A percentile compares a stretch with the other conserved stretches of the same genome.
Evolutionary conservation across 176 grass and related monocot species (phyloP).

Genomic region (Poa pratensis): DNA sequence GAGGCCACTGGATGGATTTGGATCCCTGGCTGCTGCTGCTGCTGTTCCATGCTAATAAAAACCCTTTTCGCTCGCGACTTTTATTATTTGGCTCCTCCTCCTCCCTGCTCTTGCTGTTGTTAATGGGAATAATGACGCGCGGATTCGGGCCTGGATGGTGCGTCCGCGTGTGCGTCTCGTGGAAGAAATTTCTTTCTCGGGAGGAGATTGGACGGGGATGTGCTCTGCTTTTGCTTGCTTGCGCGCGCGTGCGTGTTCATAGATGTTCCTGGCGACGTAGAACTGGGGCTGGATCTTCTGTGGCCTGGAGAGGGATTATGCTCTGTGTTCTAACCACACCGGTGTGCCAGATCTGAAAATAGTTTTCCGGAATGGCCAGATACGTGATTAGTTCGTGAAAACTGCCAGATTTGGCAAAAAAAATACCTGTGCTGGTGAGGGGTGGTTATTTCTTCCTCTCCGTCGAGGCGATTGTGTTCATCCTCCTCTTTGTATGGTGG

Average conservation of each 20-base stretch:
- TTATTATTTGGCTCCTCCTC: constrained; percentile 47
- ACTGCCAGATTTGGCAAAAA: too few relatives aligned
- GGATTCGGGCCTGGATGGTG: constrained; percentile 1
- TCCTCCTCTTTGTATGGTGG: background rate
- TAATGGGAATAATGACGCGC: constrained; percentile 4
- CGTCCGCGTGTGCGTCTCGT: background rate
- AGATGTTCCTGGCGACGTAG: constrained; percentile 33
- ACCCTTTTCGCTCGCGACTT: constrained; percentile 43
- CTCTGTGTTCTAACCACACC: too few relatives aligned
- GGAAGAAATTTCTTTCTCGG: constrained; percentile 6
- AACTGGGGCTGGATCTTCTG: constrained; percentile 39
- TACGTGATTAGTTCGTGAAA: too few relatives aligned
- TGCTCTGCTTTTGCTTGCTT: background rate
- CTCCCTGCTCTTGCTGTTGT: background rate
- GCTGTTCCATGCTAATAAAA: constrained; percentile 73
- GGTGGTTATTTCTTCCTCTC: background rate
- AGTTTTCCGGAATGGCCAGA: too few relatives aligned
- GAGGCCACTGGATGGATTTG: constrained; percentile 52
- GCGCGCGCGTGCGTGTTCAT: constrained; percentile 41
- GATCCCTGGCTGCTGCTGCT: constrained; percentile 36
- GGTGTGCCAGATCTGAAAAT: background rate
- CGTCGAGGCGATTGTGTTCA: background rate
- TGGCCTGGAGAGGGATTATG: background rate
- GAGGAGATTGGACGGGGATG: background rate
- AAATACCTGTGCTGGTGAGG: too few relatives aligned